Percentiles rank a stretch among this genome's conserved stretches.
These are phyloP conservation scores for Aspergillus clavatus DNA, from an alignment of 2,329 filamentous ascomycete genomes.

Conservation along the genomic window DNA sequence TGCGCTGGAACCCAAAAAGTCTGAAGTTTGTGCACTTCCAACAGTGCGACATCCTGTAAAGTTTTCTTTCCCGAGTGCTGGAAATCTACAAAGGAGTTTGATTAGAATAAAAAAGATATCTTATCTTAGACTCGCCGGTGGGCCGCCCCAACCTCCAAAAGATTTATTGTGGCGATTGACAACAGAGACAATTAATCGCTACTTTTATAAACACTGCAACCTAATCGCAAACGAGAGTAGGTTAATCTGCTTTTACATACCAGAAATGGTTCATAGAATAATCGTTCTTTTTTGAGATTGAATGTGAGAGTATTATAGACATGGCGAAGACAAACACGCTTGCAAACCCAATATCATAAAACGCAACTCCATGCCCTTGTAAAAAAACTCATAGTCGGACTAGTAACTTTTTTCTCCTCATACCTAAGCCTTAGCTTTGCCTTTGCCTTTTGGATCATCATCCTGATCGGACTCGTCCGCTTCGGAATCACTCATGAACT, in stretches of 20 bases:
- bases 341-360: not conserved
- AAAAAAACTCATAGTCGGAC: constrained; percentile 5
- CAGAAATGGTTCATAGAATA: too few species aligned
- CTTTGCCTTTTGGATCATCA: constrained; percentile 29
- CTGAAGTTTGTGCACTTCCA: constrained; percentile 22
- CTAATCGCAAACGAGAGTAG: too few species aligned
- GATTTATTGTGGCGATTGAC: constrained; percentile 13
- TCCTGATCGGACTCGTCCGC: constrained; percentile 26
- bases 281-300: too few species aligned
- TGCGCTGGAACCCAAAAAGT: constrained; percentile 7
- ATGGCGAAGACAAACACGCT: not conserved
- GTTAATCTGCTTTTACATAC: too few species aligned
- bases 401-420: not conserved
- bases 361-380: constrained; percentile 18
- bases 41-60: constrained; percentile 25
- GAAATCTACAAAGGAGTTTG: constrained; percentile 4
- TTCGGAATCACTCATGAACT: constrained; percentile 43
- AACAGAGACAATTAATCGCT: too few species aligned
- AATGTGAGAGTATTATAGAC: not conserved
- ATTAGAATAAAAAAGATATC: too few species aligned
- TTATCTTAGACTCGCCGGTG: constrained; percentile 19
- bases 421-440: constrained; percentile 32
- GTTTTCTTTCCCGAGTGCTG: constrained; percentile 6
- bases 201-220: too few species aligned
- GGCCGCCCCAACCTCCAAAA: constrained; percentile 15